phyloP scores from a whole-genome alignment of 1,284 basidiomycete genomes.

The Apiotrichum sp. region DNA sequence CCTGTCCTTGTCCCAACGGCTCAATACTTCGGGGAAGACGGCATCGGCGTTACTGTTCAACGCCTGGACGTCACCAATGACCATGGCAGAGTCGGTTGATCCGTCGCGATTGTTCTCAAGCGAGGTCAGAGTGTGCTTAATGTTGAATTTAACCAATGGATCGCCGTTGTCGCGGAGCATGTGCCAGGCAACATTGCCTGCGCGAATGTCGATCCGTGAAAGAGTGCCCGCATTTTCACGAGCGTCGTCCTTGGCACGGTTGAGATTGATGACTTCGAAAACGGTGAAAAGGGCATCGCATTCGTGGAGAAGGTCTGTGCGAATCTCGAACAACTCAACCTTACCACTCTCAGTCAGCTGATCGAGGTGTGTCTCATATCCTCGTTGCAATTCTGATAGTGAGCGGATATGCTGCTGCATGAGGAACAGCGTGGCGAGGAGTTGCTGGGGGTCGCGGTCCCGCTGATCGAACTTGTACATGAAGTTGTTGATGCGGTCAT shows the following conservation, averaged over 20 bases:
- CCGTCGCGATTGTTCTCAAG: conserved; percentile 87
- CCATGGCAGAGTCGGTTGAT: conserved; percentile 72
- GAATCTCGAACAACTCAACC: conserved; percentile 56
- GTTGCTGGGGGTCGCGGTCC: conserved; percentile 62
- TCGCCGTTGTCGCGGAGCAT: conserved; percentile 72
- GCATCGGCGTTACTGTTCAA: conserved; percentile 83
- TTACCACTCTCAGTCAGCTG: conserved; percentile 52
- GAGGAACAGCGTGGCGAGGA: conserved; percentile 58
- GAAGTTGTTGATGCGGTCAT: conserved; percentile 74
- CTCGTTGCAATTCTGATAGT: conserved; percentile 53
- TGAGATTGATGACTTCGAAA: conserved; percentile 75
- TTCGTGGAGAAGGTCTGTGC: conserved; percentile 68
- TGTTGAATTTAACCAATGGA: conserved; percentile 77
- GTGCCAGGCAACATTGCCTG: conserved; percentile 85
- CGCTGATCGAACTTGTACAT: conserved; percentile 87
- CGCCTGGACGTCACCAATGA: conserved; percentile 68
- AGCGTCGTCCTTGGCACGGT: conserved; percentile 63
- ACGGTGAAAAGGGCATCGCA: conserved; percentile 77
- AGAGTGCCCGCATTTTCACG: conserved; percentile 71
- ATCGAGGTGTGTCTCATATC: conserved; percentile 54
- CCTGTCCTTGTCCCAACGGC: conserved; percentile 50
- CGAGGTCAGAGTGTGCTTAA: conserved; percentile 70
- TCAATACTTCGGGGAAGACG: conserved; percentile 83
- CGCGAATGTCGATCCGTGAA: conserved; percentile 71
- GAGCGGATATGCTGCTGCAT: conserved; percentile 71